These are phyloP conservation scores for Euryodendron excelsum DNA, from an alignment of 148 eudicot genomes.

Conservation along the genomic window DNA sequence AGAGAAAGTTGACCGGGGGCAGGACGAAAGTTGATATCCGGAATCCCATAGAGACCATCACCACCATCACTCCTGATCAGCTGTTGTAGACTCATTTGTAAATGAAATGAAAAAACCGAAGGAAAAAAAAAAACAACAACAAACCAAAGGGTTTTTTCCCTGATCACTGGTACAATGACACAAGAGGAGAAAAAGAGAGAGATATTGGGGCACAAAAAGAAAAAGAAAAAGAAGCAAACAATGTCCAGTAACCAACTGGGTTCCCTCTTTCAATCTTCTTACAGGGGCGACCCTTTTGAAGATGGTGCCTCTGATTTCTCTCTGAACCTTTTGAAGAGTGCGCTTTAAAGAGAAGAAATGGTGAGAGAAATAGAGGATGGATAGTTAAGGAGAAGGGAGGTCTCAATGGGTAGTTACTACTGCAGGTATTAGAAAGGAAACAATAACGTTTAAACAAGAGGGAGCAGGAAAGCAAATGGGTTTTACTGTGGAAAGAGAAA, in stretches of 20 bases:
- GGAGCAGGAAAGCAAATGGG: slow-evolving; percentile 9
- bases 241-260: background rate
- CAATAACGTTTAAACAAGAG: background rate
- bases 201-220: too few relatives aligned
- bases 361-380: background rate
- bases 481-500: slow-evolving; percentile 2
- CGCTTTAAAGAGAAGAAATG: background rate
- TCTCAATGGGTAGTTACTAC: too few relatives aligned
- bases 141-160: too few relatives aligned
- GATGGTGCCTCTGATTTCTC: background rate
- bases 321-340: background rate
- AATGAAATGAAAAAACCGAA: background rate
- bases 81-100: slow-evolving; percentile 15
- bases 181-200: background rate
- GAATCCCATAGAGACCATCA: background rate
- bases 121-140: background rate
- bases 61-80: background rate
- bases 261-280: background rate
- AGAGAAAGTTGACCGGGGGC: slow-evolving; percentile 9
- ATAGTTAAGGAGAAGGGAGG: background rate
- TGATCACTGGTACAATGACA: background rate
- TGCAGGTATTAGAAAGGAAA: background rate
- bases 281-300: too few relatives aligned
- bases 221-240: too few relatives aligned
- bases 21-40: slow-evolving; percentile 8